Evolutionary conservation across 495 filamentous ascomycete genomes (phyloP).

Genomic region (Monascus purpureus): DNA sequence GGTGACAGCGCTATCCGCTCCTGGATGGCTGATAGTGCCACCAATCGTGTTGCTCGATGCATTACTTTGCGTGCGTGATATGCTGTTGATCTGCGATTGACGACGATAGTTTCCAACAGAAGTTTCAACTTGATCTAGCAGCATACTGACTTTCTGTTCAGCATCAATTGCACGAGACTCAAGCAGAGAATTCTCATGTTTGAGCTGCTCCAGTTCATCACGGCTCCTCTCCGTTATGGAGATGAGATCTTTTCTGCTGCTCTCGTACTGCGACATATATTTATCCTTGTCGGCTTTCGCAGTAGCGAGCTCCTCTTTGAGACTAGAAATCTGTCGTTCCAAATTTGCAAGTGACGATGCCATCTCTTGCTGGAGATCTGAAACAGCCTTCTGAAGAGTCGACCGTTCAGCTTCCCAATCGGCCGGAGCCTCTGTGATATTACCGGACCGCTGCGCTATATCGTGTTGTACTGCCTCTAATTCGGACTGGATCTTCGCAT

Average conservation of each 20-base stretch:
- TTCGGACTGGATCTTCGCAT: conserved; percentile 68
- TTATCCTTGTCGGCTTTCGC: conserved; percentile 55
- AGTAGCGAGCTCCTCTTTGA: conserved; percentile 51
- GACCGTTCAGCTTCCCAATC: conserved; percentile 71
- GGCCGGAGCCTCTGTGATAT: conserved; percentile 21
- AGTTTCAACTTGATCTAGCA: conserved; percentile 84
- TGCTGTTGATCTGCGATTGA: conserved; percentile 43
- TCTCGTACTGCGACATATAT: conserved; percentile 39
- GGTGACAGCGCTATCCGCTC: conserved; percentile 30
- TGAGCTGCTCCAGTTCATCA: conserved; percentile 64
- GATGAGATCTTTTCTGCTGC: conserved; percentile 43
- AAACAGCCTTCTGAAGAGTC: conserved; percentile 49
- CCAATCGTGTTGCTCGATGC: conserved; percentile 29
- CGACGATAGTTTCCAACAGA: conserved; percentile 92
- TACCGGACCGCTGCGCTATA: conserved; percentile 20
- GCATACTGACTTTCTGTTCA: conserved; percentile 80
- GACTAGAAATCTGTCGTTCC: conserved; percentile 51
- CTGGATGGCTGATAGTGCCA: conserved; percentile 15
- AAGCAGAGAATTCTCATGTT: conserved; percentile 63
- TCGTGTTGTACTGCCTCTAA: conserved; percentile 41
- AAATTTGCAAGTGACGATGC: conserved; percentile 48
- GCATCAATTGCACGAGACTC: conserved; percentile 77
- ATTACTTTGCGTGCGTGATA: conserved; percentile 30
- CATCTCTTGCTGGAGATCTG: conserved; percentile 51
- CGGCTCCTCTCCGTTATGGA: conserved; percentile 40